Base-by-base conservation (phyloP, 2,329 filamentous ascomycete genomes). In the Ophiostoma sp. region DNA sequence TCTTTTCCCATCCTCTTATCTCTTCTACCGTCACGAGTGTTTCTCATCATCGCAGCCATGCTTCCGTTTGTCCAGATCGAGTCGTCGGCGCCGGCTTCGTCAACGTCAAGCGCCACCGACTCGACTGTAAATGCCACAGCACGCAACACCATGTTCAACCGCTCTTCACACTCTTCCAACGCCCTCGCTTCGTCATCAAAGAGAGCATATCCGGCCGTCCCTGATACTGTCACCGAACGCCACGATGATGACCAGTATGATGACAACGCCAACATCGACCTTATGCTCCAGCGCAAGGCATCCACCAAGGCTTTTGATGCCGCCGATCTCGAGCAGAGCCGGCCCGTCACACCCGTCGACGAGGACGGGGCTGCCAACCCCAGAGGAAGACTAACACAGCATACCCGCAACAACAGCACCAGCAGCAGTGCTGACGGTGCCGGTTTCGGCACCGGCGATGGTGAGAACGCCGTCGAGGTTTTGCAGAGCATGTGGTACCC, bases 401-500 rank as follows among this genome's bases (percentile, higher is more conserved):
- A 65, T 20, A 23, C 62, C 1, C 62, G 62, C 33, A 15, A 65
- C 17, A 65, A 39, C 17, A 65, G 62, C 35, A 65, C 33, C 0
- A 41, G 54, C 8, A 67, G 60, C 60, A 33, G 23, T n/a, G n/a
- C 27, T 36, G 60, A 27, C 41, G 67, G 36, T 39, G 60, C 27
- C 41, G 67, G 36, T 10, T 11, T 68, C 1, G 68, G 48, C 68
- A 35, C 20, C 69, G 74, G 3, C 54, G 75, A 75, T 6, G 69
- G 71, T 11, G 70, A 60, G 17, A 79, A 81, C 8, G 81, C 78
- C 8, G 81, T 81, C 0, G 81, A 84, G 64, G 78, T 83, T 3
- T 76, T 87, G 41, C 86, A 87, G 67, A 89, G 83, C 72, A 84
- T 87, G 71, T 87, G 83, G 72, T 82, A 86, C 23, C 85, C 86